Conservation (phyloP, 1,284 basidiomycete species). For the Fistulina hepatica region DNA sequence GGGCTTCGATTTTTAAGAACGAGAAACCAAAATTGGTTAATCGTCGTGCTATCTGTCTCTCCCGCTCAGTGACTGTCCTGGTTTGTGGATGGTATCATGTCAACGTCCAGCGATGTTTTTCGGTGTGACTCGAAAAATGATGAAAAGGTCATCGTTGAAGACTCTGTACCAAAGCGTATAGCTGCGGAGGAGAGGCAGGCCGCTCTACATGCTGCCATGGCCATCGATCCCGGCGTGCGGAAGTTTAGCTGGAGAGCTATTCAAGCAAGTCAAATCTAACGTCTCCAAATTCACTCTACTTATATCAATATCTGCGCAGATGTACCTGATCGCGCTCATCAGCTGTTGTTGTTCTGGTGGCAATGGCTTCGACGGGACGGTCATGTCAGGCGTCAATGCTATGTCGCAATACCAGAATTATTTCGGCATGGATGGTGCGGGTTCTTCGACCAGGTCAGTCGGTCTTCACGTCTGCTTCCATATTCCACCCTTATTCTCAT, state of each 20-base stretch:
- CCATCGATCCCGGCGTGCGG: conserved; percentile 38
- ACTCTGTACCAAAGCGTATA: conserved; percentile 17
- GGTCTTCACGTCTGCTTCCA: conserved; percentile 1
- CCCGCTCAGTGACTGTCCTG: not conserved
- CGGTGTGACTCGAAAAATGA: conserved; percentile 14
- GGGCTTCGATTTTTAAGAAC: too few species aligned
- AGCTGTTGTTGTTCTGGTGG: conserved; percentile 41
- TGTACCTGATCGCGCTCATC: conserved; percentile 35
- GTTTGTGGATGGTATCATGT: not conserved
- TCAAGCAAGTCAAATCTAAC: conserved; percentile 25
- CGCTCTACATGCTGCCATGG: conserved; percentile 34
- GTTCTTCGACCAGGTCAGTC: conserved; percentile 32
- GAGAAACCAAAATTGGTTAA: conserved; percentile 7
- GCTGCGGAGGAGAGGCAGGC: conserved; percentile 32
- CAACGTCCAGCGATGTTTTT: conserved; percentile 4
- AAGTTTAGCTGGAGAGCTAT: conserved; percentile 28
- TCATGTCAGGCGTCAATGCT: conserved; percentile 34
- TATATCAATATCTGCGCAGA: conserved; percentile 16
- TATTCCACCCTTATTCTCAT: conserved; percentile 5
- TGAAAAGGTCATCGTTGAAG: conserved; percentile 9
- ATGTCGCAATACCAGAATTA: conserved; percentile 39
- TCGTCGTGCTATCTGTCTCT: not conserved
- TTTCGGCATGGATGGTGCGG: conserved; percentile 34
- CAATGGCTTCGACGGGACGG: conserved; percentile 42
- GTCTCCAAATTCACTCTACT: not conserved